Percentiles rank a stretch among this genome's conserved stretches.
Conservation (phyloP, 1,139 yeast species). For the Zygosaccharomyces sapae region DNA sequence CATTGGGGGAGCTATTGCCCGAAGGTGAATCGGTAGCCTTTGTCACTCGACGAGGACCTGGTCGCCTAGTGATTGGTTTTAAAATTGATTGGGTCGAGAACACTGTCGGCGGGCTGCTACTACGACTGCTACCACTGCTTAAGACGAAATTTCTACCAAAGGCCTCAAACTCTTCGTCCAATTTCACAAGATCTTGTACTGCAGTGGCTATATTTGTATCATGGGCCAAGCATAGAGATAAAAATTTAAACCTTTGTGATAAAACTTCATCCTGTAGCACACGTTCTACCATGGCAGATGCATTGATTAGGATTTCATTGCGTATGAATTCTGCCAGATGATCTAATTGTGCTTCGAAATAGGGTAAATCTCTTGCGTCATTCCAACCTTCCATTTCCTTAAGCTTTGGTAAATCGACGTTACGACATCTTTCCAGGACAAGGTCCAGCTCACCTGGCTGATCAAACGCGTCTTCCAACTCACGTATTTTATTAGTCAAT, state of each 20-base stretch:
- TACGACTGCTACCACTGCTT: slow-evolving; percentile 4
- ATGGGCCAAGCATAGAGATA: slow-evolving; percentile 22
- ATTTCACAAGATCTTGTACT: slow-evolving; percentile 22
- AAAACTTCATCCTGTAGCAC: slow-evolving; percentile 27
- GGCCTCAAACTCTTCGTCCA: slow-evolving; percentile 32
- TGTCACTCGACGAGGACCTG: slow-evolving; percentile 1
- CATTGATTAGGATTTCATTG: slow-evolving; percentile 50
- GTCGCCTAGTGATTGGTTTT: background rate
- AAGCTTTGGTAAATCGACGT: slow-evolving; percentile 43
- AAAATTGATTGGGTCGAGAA: background rate
- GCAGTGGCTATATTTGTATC: slow-evolving; percentile 17
- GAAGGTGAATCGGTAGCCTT: slow-evolving; percentile 1
- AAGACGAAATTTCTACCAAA: slow-evolving; percentile 23
- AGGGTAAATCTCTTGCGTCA: slow-evolving; percentile 38
- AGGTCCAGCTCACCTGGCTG: slow-evolving; percentile 50
- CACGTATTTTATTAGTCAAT: slow-evolving; percentile 42
- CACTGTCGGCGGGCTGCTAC: background rate
- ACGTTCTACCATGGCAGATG: slow-evolving; percentile 48
- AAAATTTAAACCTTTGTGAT: slow-evolving; percentile 22
- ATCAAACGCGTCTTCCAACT: slow-evolving; percentile 49
- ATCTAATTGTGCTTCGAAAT: slow-evolving; percentile 43
- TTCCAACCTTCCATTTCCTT: slow-evolving; percentile 56
- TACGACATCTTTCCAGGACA: slow-evolving; percentile 37
- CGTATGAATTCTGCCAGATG: slow-evolving; percentile 47
- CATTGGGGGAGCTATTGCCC: slow-evolving; percentile 2